Base-by-base conservation (phyloP, 2,329 filamentous ascomycete species). In the Daldinia sp. region DNA sequence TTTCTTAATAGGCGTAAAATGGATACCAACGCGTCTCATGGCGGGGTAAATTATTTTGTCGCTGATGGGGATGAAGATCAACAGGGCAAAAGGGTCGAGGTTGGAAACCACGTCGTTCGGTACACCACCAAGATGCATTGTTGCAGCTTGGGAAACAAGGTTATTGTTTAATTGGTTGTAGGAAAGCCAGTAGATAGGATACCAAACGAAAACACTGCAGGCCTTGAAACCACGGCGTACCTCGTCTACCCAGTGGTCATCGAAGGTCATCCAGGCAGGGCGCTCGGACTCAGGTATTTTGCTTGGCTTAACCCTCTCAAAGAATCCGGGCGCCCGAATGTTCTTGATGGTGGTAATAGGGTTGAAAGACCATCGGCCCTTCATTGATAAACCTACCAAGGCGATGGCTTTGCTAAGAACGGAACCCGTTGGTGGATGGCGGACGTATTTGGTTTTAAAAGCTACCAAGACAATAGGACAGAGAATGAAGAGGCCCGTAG, bases 231-330 rank as follows among this genome's bases (percentile, higher is more conserved):
- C 90, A 77, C 90, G 88, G 53, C 83, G 82, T 49, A 93, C 87
- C 73, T 94, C 90, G 73, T 93, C 90, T 30, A 94, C 91, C 90
- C 91, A 94, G 53, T 86, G 86, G 69, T 94, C 92, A 65, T 94
- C 91, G 69, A 93, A 93, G 0, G 88, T 90, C 89, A 94, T 93
- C 90, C 90, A 94, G 0, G 57, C 37, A 0, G 90, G 90, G 56
- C 87, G 87, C 66, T 81, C 74, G 1, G 75, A 76, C 34, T 82
- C 78, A 8, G 83, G 78, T 4, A 92, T 81, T 32, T 81, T 79
- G 73, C 87, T 90, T 2, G 90, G 90, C 78, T 91, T 91, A 62
- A 87, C 86, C 3, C 80, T 73, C 23, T 92, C 86, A 87, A 90
- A 93, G 77, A 91, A 87, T 3, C 67, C 72, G 77, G 85, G 62